A percentile compares a stretch with the other conserved stretches of the same genome.
Conservation (phyloP, 2,329 filamentous ascomycete genomes). For the Fusarium sp. region DNA sequence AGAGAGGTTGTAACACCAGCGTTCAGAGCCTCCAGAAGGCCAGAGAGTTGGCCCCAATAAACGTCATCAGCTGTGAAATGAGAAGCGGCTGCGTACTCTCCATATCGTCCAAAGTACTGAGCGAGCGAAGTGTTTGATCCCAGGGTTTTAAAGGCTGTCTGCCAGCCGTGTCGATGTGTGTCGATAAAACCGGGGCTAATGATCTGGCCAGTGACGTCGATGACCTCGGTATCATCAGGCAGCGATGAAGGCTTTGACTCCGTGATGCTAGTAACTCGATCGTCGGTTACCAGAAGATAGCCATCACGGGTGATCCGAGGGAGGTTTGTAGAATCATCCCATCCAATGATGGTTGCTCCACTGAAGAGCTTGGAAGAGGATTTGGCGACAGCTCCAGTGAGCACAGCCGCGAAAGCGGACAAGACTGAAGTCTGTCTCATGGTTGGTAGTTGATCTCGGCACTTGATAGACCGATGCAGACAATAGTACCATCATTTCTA, state of each 20-base stretch:
- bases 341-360: conserved; percentile 27
- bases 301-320: conserved; percentile 10
- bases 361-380: conserved; percentile 10
- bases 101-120: conserved; percentile 60
- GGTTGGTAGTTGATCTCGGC: background rate
- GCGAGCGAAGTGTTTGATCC: conserved; percentile 62
- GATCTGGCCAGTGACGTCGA: conserved; percentile 65
- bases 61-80: conserved; percentile 58
- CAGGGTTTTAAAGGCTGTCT: conserved; percentile 66
- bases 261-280: conserved; percentile 11
- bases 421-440: background rate
- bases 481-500: background rate
- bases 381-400: background rate
- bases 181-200: conserved; percentile 68
- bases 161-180: conserved; percentile 68
- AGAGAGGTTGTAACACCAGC: conserved; percentile 65
- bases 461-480: background rate
- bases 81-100: conserved; percentile 47
- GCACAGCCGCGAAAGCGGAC: background rate
- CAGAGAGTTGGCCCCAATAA: conserved; percentile 59
- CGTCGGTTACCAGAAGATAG: conserved; percentile 1
- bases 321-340: conserved; percentile 14
- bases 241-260: conserved; percentile 12
- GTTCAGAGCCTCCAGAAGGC: conserved; percentile 63
- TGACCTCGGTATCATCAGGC: conserved; percentile 47